These are phyloP conservation scores for Apiosordaria backusii DNA, from an alignment of 495 filamentous ascomycete species.

Conservation along the genomic window DNA sequence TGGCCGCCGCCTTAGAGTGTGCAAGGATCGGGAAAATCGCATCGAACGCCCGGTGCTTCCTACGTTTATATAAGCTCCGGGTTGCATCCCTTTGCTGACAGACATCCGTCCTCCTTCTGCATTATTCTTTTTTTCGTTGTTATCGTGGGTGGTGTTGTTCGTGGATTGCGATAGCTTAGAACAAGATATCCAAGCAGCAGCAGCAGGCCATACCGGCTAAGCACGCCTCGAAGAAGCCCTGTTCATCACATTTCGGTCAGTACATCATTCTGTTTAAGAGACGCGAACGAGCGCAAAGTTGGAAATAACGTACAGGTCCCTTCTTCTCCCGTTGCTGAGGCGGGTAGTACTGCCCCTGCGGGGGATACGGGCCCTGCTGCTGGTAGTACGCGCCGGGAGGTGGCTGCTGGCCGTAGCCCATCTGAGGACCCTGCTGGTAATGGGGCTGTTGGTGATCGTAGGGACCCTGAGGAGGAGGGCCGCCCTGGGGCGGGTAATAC, in stretches of 20 bases:
- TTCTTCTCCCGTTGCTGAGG: constrained; percentile 28
- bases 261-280: neutral
- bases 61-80: neutral
- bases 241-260: constrained; percentile 1
- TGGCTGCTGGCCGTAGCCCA: constrained; percentile 42
- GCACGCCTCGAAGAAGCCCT: constrained; percentile 37
- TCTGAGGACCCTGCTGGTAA: constrained; percentile 39
- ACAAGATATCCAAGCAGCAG: constrained; percentile 48
- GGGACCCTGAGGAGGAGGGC: constrained; percentile 13
- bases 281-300: neutral
- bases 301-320: constrained; percentile 21
- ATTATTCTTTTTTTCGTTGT: neutral
- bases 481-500: constrained; percentile 12
- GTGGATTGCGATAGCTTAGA: constrained; percentile 38
- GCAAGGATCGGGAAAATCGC: neutral
- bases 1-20: too few species aligned
- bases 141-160: neutral
- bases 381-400: constrained; percentile 19
- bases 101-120: neutral
- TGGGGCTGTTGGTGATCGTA: constrained; percentile 25
- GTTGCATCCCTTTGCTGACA: neutral
- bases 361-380: neutral
- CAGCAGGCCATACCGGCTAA: constrained; percentile 45
- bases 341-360: constrained; percentile 17
- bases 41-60: neutral